These are phyloP conservation scores for Zygotorulaspora chibaensis DNA, from an alignment of 805 yeast genomes.

Conservation along the genomic window DNA sequence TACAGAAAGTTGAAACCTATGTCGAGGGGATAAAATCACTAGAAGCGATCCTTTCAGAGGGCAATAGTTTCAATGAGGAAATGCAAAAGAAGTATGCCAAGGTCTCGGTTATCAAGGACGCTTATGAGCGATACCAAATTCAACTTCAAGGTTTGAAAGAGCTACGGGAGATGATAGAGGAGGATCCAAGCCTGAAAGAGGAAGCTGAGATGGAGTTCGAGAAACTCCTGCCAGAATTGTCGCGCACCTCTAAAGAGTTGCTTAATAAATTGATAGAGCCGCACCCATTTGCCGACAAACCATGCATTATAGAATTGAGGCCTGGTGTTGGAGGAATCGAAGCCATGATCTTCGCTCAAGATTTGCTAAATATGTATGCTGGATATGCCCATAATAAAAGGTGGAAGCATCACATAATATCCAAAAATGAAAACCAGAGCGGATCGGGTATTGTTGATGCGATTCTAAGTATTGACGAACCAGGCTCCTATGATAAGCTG, in stretches of 20 bases:
- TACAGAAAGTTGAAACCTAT: constrained; percentile 44
- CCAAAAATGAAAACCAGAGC: constrained; percentile 50
- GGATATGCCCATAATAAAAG: constrained; percentile 58
- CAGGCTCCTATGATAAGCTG: constrained; percentile 69
- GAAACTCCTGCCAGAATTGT: constrained; percentile 42
- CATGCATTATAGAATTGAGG: constrained; percentile 77
- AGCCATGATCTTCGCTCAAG: constrained; percentile 81
- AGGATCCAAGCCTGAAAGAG: constrained; percentile 37
- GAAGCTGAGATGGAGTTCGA: constrained; percentile 65
- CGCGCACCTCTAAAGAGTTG: constrained; percentile 41
- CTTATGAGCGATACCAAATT: constrained; percentile 38
- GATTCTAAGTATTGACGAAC: constrained; percentile 63
- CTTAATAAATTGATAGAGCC: constrained; percentile 66
- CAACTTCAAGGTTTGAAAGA: constrained; percentile 35
- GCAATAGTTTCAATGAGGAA: constrained; percentile 41
- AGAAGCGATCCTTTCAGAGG: constrained; percentile 41
- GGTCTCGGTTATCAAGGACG: constrained; percentile 42
- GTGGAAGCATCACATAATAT: constrained; percentile 65
- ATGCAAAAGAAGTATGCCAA: constrained; percentile 48
- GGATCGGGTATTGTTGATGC: constrained; percentile 76
- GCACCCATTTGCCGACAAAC: constrained; percentile 67
- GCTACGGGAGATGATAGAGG: constrained; percentile 31
- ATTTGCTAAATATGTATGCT: constrained; percentile 75
- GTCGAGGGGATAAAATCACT: constrained; percentile 40
- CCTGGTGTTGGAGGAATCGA: constrained; percentile 98